Conservation (phyloP, 768 basidiomycete genomes). For the Phylloporus arenicola region DNA sequence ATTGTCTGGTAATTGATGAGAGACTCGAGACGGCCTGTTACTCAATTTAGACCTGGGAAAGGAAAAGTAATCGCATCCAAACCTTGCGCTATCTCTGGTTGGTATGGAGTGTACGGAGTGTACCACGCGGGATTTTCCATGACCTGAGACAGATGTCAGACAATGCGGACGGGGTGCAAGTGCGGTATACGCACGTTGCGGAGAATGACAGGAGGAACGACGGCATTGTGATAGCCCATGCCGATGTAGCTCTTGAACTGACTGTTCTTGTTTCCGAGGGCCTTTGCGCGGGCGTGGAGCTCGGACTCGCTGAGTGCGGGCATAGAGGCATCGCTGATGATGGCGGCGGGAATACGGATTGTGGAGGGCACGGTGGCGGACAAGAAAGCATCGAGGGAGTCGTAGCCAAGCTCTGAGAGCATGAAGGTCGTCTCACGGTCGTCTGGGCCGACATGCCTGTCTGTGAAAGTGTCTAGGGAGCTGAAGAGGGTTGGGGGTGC, state of each 20-base stretch:
- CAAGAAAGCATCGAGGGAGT: slow-evolving; percentile 86
- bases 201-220: slow-evolving; percentile 92
- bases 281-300: slow-evolving; percentile 67
- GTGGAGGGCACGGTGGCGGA: slow-evolving; percentile 72
- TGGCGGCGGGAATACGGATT: slow-evolving; percentile 62
- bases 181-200: slow-evolving; percentile 62
- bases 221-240: slow-evolving; percentile 95
- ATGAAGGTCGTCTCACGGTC: slow-evolving; percentile 72
- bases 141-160: slow-evolving; percentile 40
- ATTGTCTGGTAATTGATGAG: slow-evolving; percentile 97
- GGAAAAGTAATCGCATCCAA: slow-evolving; percentile 11
- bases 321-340: slow-evolving; percentile 64
- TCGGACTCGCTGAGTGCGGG: slow-evolving; percentile 82
- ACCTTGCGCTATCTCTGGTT: slow-evolving; percentile 99
- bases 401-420: slow-evolving; percentile 80
- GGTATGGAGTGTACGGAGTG: slow-evolving; percentile 93
- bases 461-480: slow-evolving; percentile 83
- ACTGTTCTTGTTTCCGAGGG: slow-evolving; percentile 74
- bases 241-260: slow-evolving; percentile 92
- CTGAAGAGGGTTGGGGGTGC: slow-evolving; percentile 64
- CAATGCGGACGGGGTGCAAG: background rate
- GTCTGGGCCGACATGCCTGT: slow-evolving; percentile 92
- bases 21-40: slow-evolving; percentile 85
- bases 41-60: slow-evolving; percentile 10
- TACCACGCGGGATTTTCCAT: slow-evolving; percentile 99